Evolutionary conservation across 805 yeast genomes (phyloP).

Genomic region (Hanseniaspora clermontiae): DNA sequence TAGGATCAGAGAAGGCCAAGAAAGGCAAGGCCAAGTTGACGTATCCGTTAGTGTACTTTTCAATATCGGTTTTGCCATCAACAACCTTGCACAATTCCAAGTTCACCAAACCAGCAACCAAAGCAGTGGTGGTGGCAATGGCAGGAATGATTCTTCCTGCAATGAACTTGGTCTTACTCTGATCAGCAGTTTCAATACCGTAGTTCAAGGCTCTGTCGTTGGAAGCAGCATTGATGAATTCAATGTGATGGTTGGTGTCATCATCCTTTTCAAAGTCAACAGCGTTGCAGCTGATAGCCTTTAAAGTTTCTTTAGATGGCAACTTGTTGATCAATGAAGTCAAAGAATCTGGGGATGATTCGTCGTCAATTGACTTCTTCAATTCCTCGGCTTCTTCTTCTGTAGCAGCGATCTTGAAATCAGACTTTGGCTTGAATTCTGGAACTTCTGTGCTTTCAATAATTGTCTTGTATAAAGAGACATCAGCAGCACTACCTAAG

Average conservation of each 20-base stretch:
- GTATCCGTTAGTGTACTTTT: constrained; percentile 84
- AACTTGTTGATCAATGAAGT: constrained; percentile 58
- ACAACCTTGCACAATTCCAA: constrained; percentile 84
- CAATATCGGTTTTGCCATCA: constrained; percentile 60
- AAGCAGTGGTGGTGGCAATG: constrained; percentile 96
- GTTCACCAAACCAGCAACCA: constrained; percentile 89
- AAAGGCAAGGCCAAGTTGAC: constrained; percentile 87
- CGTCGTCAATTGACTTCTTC: constrained; percentile 29
- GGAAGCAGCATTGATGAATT: constrained; percentile 89
- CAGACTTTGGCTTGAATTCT: constrained; percentile 63
- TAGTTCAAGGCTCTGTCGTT: constrained; percentile 91
- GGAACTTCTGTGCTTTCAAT: constrained; percentile 39
- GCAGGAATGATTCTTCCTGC: constrained; percentile 99
- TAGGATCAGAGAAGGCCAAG: constrained; percentile 93
- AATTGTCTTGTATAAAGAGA: constrained; percentile 39
- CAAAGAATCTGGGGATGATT: constrained; percentile 49
- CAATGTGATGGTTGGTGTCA: constrained; percentile 91
- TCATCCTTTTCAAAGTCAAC: constrained; percentile 97
- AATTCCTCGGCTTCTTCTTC: constrained; percentile 86
- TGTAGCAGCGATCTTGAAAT: constrained; percentile 67
- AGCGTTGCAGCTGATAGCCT: constrained; percentile 77
- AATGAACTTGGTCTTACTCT: constrained; percentile 82
- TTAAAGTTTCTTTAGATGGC: constrained; percentile 79
- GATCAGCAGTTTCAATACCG: constrained; percentile 76
- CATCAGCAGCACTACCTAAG: constrained; percentile 34